A percentile compares a stretch with the other conserved stretches of the same genome.
phyloP scores from a whole-genome alignment of 2,329 filamentous ascomycete genomes.

The Grosmannia penicillata region DNA sequence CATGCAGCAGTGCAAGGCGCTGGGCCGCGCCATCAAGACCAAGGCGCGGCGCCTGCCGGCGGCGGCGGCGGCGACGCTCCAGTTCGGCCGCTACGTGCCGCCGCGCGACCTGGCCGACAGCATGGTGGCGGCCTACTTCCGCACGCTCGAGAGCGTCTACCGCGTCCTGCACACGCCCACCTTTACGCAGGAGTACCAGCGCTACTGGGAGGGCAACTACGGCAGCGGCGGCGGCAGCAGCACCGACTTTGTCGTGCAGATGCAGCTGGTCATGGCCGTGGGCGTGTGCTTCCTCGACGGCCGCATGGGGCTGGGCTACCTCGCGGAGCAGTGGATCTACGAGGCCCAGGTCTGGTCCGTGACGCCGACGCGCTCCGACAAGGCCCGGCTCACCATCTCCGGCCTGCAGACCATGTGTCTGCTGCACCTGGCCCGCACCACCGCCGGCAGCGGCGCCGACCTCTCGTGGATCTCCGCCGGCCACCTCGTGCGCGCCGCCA shows the following conservation, averaged over 20 bases:
- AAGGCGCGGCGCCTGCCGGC: slow-evolving; percentile 25
- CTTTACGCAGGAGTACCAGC: slow-evolving; percentile 37
- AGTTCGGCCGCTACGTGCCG: slow-evolving; percentile 25
- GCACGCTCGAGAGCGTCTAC: slow-evolving; percentile 39
- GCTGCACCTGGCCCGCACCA: slow-evolving; percentile 32
- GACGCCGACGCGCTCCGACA: slow-evolving; percentile 23
- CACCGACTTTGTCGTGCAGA: slow-evolving; percentile 31
- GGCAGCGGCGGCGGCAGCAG: slow-evolving; percentile 22
- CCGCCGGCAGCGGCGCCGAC: slow-evolving; percentile 25
- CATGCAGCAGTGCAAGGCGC: slow-evolving; percentile 34
- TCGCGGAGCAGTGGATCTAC: slow-evolving; percentile 33
- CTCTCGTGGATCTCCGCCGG: slow-evolving; percentile 32
- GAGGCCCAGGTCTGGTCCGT: slow-evolving; percentile 37
- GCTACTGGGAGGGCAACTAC: slow-evolving; percentile 29
- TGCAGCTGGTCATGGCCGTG: slow-evolving; percentile 38
- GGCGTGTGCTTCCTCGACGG: slow-evolving; percentile 33
- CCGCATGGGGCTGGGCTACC: slow-evolving; percentile 23
- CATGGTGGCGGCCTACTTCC: slow-evolving; percentile 37
- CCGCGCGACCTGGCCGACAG: slow-evolving; percentile 27
- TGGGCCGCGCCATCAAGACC: slow-evolving; percentile 42
- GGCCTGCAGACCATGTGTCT: slow-evolving; percentile 38
- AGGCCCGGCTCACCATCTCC: slow-evolving; percentile 31
- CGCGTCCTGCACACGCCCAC: slow-evolving; percentile 43
- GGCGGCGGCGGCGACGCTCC: slow-evolving; percentile 10
- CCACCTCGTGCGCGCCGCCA: slow-evolving; percentile 26